Evolutionary conservation across 305 asterid species (phyloP), one percentile per base, ranked within the genome.

Genomic region (Ilex paraguariensis): DNA sequence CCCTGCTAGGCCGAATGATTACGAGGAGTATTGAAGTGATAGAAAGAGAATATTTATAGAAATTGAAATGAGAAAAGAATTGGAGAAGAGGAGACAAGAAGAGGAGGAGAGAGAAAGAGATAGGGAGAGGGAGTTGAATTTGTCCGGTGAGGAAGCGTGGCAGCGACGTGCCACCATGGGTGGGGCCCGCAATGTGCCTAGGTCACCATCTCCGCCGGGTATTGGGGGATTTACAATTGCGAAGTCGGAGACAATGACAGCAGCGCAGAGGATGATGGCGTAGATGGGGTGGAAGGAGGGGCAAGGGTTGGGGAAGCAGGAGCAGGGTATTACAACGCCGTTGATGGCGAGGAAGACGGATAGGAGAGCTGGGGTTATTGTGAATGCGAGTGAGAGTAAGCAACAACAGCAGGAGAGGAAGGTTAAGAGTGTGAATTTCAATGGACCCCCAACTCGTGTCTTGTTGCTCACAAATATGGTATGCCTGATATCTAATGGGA

Each of bases 251-350:
- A 88, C 82, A 73, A 89, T 92, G 98, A 92, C 97, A 2, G 96
- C 96, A 0, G 98, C 98, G 0, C 98, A 92, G 78, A 79, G 97
- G 77, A 92, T 92, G 98, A 92, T 92, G 98, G 98, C 98, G 3
- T 89, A 87, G 82, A 92, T 92, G 98, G 98, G 98, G 17, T 92
- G 98, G 97, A 92, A 89, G 70, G 72, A 81, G 59, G 98, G 97
- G 15, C 98, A 89, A 70, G 98, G 98, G 15, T 61, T 92, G 64
- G 98, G 98, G 59, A 89, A 81, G 73, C 93, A 70, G 65, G 98
- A 92, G 76, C 98, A 92, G 56, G 98, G 98, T 49, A 92, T 92
- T 51, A 92, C 96, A 0, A 81, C 97, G 9, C 97, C 98, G 2
- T 73, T 92, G 74, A 77, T 87, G 84, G 98, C 96, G 5, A 92